Conservation (phyloP, 1,284 basidiomycete species). For the Neonothopanus nambi region DNA sequence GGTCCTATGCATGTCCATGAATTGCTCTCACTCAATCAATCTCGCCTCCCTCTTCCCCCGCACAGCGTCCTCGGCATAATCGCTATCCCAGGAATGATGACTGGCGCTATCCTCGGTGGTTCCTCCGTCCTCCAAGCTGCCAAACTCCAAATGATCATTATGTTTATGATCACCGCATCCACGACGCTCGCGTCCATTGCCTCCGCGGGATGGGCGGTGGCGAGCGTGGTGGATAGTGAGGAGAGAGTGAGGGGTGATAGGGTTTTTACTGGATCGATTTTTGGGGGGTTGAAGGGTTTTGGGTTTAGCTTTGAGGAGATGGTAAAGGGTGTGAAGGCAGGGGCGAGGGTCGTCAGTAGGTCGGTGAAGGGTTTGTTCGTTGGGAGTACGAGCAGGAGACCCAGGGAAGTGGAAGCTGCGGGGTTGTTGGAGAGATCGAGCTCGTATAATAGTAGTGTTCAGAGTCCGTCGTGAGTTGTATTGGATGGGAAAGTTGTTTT, state of each 20-base stretch:
- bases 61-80: conserved; percentile 79
- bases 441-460: no score
- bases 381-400: no score
- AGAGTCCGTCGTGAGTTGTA: no score
- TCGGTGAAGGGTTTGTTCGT: no score
- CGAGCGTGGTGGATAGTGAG: conserved; percentile 63
- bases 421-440: no score
- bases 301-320: no score
- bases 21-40: conserved; percentile 1
- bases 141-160: conserved; percentile 85
- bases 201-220: conserved; percentile 60
- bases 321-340: no score
- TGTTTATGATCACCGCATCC: conserved; percentile 86
- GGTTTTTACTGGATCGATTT: conserved; percentile 33
- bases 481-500: no score
- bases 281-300: no score
- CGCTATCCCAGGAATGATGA: conserved; percentile 83
- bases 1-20: conserved; percentile 18
- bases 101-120: conserved; percentile 84
- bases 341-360: no score
- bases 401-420: no score
- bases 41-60: not conserved
- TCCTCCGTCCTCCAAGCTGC: conserved; percentile 83
- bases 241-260: conserved; percentile 74
- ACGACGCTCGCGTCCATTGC: conserved; percentile 69